Conservation (phyloP, 1,139 yeast species). For the Taiozyma sp. region DNA sequence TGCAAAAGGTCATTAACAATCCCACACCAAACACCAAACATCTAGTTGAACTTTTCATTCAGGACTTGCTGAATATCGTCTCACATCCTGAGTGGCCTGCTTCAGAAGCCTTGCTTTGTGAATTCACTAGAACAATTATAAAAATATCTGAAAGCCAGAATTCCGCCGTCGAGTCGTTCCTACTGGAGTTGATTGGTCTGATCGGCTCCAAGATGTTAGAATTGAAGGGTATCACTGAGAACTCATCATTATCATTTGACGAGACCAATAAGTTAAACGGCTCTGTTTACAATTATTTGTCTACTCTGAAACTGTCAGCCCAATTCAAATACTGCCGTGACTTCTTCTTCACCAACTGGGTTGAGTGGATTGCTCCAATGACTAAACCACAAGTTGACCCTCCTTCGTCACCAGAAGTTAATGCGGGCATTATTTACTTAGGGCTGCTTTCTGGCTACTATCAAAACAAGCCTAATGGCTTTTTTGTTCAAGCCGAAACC, state of each 20-base stretch:
- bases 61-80: constrained; percentile 49
- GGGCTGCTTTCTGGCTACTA: constrained; percentile 6
- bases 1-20: constrained; percentile 35
- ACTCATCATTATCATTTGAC: constrained; percentile 8
- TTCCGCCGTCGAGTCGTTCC: constrained; percentile 40
- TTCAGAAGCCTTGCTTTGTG: constrained; percentile 42
- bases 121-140: constrained; percentile 40
- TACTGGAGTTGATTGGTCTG: constrained; percentile 51
- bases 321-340: constrained; percentile 3
- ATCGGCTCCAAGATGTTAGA: constrained; percentile 48
- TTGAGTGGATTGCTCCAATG: not conserved
- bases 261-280: constrained; percentile 14
- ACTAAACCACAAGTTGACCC: not conserved
- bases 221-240: constrained; percentile 24
- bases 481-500: not conserved
- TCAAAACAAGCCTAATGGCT: constrained; percentile 1
- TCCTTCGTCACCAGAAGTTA: not conserved
- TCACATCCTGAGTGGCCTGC: constrained; percentile 59
- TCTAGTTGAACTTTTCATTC: constrained; percentile 45
- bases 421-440: not conserved
- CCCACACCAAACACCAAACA: constrained; percentile 36
- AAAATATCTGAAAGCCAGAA: constrained; percentile 33
- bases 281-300: constrained; percentile 3
- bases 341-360: constrained; percentile 13
- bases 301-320: not conserved